phyloP scores from a whole-genome alignment of 2,329 filamentous ascomycete species.

The Tolypocladium endophyticum region DNA sequence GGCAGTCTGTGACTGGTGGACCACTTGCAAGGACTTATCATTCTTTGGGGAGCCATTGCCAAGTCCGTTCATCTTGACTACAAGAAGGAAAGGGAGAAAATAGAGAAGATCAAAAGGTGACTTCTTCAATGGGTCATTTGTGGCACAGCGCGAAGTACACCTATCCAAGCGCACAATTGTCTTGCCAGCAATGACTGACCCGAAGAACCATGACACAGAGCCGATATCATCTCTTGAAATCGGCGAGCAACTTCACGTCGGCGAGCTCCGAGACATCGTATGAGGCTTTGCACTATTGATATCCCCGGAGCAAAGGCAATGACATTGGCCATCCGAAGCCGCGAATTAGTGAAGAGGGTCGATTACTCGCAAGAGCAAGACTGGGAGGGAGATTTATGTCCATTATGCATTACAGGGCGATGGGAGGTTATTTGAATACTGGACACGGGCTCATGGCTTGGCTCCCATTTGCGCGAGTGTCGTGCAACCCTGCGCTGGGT shows the following conservation, averaged over 20 bases:
- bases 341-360: neutral
- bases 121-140: too few relatives aligned
- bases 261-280: too few relatives aligned
- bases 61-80: neutral
- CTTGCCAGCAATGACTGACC: neutral
- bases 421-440: neutral
- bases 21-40: neutral
- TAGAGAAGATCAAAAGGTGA: too few relatives aligned
- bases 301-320: neutral
- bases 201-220: neutral
- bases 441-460: neutral
- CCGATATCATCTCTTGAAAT: too few relatives aligned
- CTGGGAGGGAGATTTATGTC: too few relatives aligned
- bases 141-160: too few relatives aligned
- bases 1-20: neutral
- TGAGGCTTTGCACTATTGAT: neutral
- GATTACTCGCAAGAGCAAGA: too few relatives aligned
- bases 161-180: neutral
- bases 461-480: neutral
- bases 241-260: too few relatives aligned
- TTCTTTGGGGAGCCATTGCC: neutral
- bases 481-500: neutral
- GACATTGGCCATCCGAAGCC: neutral
- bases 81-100: neutral
- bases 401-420: neutral